Evolutionary conservation across 331 rosid species (phyloP).

Genomic region (Arachis monticola): DNA sequence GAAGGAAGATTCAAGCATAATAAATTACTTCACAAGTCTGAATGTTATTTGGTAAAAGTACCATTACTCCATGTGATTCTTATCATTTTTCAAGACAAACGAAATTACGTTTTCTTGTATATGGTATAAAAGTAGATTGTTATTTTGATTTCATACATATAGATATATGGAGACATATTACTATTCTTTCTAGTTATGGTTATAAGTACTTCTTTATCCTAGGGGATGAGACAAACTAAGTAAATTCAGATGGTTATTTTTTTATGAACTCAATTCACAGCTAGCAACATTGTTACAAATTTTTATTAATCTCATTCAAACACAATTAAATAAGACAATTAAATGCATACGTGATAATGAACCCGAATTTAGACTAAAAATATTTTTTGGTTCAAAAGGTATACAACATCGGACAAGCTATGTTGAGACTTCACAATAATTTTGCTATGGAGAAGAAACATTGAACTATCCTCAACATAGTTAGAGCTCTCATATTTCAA

Average conservation of each 20-base stretch:
- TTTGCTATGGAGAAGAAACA: neutral
- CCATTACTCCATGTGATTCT: no score
- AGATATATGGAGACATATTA: neutral
- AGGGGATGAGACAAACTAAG: neutral
- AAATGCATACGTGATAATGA: neutral
- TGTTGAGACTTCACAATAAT: neutral
- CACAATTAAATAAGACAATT: neutral
- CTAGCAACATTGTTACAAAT: neutral
- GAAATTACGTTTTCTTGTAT: neutral
- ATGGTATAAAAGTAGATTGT: neutral
- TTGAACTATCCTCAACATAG: neutral
- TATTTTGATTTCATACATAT: neutral
- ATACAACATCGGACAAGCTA: neutral
- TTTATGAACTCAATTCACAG: neutral
- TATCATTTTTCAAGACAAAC: no score
- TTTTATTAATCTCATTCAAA: no score
- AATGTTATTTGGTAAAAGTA: no score
- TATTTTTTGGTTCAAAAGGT: neutral
- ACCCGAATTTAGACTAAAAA: neutral
- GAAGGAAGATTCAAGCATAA: no score
- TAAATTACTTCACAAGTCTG: no score
- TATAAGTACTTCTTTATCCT: neutral
- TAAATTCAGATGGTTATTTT: neutral
- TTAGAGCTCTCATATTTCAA: no score
- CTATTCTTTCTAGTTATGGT: neutral